phyloP scores from a whole-genome alignment of 2,329 filamentous ascomycete species.

The Neonectria coccinea region DNA sequence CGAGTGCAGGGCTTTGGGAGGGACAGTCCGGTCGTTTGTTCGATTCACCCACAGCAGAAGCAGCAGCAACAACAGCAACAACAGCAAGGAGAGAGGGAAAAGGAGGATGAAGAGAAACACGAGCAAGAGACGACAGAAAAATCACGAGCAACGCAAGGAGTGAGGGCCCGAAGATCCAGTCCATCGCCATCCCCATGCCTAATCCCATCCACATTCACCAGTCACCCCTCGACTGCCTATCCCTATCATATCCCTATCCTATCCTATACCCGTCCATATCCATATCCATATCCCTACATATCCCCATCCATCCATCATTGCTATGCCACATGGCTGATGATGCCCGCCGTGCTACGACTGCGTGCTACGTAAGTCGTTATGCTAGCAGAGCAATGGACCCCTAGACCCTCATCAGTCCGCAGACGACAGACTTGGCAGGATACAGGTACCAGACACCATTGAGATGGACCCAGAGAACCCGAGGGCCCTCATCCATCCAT shows the following conservation, averaged over 20 bases:
- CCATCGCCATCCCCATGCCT: slow-evolving; percentile 14
- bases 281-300: slow-evolving; percentile 32
- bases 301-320: slow-evolving; percentile 28
- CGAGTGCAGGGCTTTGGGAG: slow-evolving; percentile 16
- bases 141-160: slow-evolving; percentile 12
- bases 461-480: slow-evolving; percentile 16
- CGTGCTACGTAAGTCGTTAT: slow-evolving; percentile 20
- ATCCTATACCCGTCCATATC: slow-evolving; percentile 36
- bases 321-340: slow-evolving; percentile 34
- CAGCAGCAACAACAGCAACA: neutral
- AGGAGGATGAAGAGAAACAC: slow-evolving; percentile 14
- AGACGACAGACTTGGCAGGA: slow-evolving; percentile 8
- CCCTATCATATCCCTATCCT: slow-evolving; percentile 31
- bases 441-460: slow-evolving; percentile 12
- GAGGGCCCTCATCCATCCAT: slow-evolving; percentile 7
- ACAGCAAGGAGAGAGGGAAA: slow-evolving; percentile 6
- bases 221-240: slow-evolving; percentile 9
- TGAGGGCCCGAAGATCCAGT: slow-evolving; percentile 26
- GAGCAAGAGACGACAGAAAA: slow-evolving; percentile 12
- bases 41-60: slow-evolving; percentile 14
- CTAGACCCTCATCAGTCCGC: neutral
- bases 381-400: slow-evolving; percentile 5
- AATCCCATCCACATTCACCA: slow-evolving; percentile 10
- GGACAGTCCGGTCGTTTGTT: slow-evolving; percentile 23
- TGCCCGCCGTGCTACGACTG: slow-evolving; percentile 11